These are phyloP conservation scores for Pseudozyma sp. DNA, from an alignment of 1,284 basidiomycete genomes.

Conservation along the genomic window DNA sequence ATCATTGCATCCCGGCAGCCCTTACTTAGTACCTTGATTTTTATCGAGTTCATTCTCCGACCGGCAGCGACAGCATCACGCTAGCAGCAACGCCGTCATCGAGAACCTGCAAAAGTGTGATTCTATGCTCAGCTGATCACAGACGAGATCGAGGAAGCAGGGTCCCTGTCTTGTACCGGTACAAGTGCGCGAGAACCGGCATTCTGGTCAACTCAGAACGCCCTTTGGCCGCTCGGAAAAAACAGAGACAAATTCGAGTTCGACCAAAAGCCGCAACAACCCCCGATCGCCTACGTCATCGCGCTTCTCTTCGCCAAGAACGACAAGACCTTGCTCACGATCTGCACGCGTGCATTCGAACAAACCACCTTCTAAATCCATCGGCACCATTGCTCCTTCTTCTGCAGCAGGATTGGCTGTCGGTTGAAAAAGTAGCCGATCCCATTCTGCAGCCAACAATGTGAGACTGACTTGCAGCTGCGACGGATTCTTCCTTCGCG, in stretches of 20 bases:
- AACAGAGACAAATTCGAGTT: neutral
- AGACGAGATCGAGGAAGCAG: neutral
- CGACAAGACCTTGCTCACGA: no score
- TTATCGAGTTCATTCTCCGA: neutral
- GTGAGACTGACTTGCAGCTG: no score
- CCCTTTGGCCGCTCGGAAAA: neutral
- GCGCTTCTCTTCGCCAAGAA: neutral
- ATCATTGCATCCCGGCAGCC: no score
- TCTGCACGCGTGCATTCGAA: no score
- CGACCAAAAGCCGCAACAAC: neutral
- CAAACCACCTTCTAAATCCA: no score
- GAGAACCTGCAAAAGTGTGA: neutral
- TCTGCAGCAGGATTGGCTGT: neutral
- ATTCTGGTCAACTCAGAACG: no score
- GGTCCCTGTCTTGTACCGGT: conserved; percentile 7
- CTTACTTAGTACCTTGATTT: neutral
- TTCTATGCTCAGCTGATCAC: conserved; percentile 1
- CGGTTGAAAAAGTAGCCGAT: no score
- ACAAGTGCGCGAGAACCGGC: no score
- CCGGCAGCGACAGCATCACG: neutral
- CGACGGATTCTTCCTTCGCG: no score
- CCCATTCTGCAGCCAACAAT: no score
- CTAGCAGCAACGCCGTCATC: neutral
- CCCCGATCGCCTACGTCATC: neutral
- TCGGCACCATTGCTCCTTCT: neutral